Evolutionary conservation across 768 basidiomycete species (phyloP).

Genomic region (Phylloporus arenicola): DNA sequence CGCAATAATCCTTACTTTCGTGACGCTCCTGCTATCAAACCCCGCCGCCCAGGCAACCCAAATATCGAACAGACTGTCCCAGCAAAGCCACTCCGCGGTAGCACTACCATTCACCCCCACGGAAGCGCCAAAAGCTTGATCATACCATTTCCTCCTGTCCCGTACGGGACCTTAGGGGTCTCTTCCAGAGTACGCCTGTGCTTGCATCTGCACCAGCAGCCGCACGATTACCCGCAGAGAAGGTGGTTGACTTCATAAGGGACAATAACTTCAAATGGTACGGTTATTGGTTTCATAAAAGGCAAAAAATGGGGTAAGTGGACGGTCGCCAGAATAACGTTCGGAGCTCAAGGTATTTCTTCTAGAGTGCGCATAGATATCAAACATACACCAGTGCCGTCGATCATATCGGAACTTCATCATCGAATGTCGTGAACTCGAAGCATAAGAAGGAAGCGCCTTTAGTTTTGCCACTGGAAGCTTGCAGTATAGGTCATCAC

Average conservation of each 20-base stretch:
- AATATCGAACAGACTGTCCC: constrained; percentile 16
- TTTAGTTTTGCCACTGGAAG: constrained; percentile 18
- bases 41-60: constrained; percentile 19
- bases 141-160: constrained; percentile 25
- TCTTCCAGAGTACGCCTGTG: constrained; percentile 9
- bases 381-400: not conserved
- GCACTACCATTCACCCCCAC: not conserved
- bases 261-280: not conserved
- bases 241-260: constrained; percentile 6
- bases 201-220: constrained; percentile 3
- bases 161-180: constrained; percentile 5
- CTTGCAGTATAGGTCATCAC: constrained; percentile 26
- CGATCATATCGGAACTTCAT: constrained; percentile 27
- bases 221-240: not conserved
- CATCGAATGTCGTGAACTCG: constrained; percentile 22
- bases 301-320: constrained; percentile 20
- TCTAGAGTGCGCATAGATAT: constrained; percentile 1
- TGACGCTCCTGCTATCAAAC: accelerated
- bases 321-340: not conserved
- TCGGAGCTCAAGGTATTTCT: constrained; percentile 2
- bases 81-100: not conserved
- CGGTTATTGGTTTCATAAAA: constrained; percentile 20
- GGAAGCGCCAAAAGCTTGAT: constrained; percentile 25
- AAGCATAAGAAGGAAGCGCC: no score
- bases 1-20: constrained; percentile 15